phyloP scores from a whole-genome alignment of 2,329 filamentous ascomycete species.

The Xylariomycetidae sp. region DNA sequence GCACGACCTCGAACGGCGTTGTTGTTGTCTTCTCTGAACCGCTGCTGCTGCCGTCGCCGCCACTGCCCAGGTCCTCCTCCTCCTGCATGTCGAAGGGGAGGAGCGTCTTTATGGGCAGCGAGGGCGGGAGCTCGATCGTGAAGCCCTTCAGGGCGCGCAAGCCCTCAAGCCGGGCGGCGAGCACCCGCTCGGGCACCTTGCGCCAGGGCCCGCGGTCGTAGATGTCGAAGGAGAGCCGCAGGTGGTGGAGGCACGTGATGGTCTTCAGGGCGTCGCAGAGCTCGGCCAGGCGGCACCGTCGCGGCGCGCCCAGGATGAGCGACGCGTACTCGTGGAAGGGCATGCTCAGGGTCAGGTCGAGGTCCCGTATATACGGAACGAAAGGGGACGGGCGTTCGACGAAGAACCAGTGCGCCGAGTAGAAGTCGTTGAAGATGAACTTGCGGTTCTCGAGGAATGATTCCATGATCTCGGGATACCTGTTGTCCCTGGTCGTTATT shows the following conservation, averaged over 20 bases:
- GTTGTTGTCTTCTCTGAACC: background rate
- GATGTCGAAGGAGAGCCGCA: constrained; percentile 25
- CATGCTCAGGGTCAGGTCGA: constrained; percentile 24
- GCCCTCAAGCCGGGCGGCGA: constrained; percentile 14
- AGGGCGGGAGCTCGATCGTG: constrained; percentile 23
- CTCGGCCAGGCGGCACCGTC: constrained; percentile 9
- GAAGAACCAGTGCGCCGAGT: constrained; percentile 24
- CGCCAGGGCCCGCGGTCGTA: constrained; percentile 26
- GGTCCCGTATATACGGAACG: constrained; percentile 17
- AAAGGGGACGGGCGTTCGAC: constrained; percentile 18
- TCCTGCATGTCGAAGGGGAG: constrained; percentile 17
- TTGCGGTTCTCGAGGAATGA: constrained; percentile 27
- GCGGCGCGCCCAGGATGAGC: constrained; percentile 11
- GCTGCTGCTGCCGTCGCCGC: background rate
- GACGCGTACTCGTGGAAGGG: constrained; percentile 20
- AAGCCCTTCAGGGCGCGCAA: constrained; percentile 17
- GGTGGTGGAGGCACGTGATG: constrained; percentile 19
- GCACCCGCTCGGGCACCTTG: constrained; percentile 20
- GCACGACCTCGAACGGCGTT: constrained; percentile 16
- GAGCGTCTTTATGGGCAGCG: constrained; percentile 18
- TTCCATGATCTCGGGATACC: constrained; percentile 26
- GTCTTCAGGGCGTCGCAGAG: constrained; percentile 10
- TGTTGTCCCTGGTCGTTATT: constrained; percentile 10
- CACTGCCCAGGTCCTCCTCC: constrained; percentile 2
- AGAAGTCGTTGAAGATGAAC: constrained; percentile 25